A percentile compares a stretch with the other conserved stretches of the same genome.
Evolutionary conservation across 2,329 filamentous ascomycete species (phyloP).

Genomic region (Colletotrichum orchidophilum): DNA sequence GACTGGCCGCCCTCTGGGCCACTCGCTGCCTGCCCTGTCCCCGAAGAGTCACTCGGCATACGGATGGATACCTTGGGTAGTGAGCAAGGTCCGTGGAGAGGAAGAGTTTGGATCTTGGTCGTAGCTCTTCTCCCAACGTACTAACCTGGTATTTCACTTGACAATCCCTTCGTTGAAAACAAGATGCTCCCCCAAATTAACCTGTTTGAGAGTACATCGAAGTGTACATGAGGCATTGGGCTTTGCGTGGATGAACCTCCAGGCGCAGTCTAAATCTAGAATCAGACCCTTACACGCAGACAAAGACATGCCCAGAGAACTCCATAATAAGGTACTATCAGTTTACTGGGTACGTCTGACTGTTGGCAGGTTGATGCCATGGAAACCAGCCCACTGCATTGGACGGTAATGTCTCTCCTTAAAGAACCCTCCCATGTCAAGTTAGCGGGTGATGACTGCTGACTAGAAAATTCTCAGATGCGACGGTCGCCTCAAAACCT

Average conservation of each 20-base stretch:
- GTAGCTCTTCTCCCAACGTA: too few species aligned
- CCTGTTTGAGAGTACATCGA: not conserved
- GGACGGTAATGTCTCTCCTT: too few species aligned
- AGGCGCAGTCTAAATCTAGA: not conserved
- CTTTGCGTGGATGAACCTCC: not conserved
- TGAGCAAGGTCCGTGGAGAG: not conserved
- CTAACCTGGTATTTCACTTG: too few species aligned
- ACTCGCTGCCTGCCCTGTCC: too few species aligned
- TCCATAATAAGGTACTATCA: not conserved
- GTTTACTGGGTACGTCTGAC: not conserved
- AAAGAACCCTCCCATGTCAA: too few species aligned
- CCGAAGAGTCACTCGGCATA: constrained; percentile 22
- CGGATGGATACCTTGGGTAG: not conserved
- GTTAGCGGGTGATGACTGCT: too few species aligned
- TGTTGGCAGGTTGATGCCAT: too few species aligned
- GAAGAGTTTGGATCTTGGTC: too few species aligned
- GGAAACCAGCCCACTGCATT: too few species aligned
- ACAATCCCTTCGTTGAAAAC: too few species aligned
- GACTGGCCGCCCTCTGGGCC: constrained; percentile 7
- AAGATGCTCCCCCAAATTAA: too few species aligned
- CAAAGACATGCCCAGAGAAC: not conserved
- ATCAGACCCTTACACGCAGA: not conserved
- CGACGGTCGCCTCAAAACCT: not conserved
- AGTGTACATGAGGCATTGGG: not conserved
- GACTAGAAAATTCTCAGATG: not conserved